Percentiles rank a stretch among this genome's conserved stretches.
Conservation (phyloP, 2,329 filamentous ascomycete species). For the Rutstroemia sp. region DNA sequence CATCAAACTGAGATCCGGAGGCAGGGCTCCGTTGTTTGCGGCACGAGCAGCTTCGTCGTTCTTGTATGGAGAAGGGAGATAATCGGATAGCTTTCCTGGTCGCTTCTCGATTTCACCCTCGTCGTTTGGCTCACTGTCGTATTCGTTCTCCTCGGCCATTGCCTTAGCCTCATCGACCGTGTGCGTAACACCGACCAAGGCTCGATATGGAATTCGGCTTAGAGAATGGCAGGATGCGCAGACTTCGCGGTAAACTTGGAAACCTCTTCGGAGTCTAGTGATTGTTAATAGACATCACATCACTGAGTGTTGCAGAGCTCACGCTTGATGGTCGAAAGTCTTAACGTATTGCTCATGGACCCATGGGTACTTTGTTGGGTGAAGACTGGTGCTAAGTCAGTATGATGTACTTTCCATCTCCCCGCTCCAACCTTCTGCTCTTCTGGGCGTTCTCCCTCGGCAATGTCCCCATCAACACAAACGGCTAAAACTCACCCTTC, state of each 20-base stretch:
- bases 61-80: conserved; percentile 91
- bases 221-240: conserved; percentile 98
- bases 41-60: conserved; percentile 98
- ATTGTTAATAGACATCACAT: conserved; percentile 2
- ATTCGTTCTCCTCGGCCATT: conserved; percentile 96
- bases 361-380: conserved; percentile 90
- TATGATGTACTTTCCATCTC: conserved; percentile 9
- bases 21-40: conserved; percentile 96
- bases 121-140: conserved; percentile 96
- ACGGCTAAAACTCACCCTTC: conserved; percentile 70
- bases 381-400: conserved; percentile 54
- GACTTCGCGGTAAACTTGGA: conserved; percentile 98
- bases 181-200: conserved; percentile 83
- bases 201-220: conserved; percentile 85
- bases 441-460: not conserved
- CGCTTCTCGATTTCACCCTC: conserved; percentile 98
- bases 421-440: not conserved
- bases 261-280: conserved; percentile 89
- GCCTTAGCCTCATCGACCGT: conserved; percentile 98
- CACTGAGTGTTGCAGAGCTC: conserved; percentile 40
- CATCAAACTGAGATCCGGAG: conserved; percentile 95
- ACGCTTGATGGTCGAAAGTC: conserved; percentile 96
- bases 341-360: conserved; percentile 86
- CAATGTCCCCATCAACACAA: not conserved
- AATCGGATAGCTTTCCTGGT: conserved; percentile 96